Evolutionary conservation across 495 filamentous ascomycete genomes (phyloP), one percentile per base, ranked within the genome.

Genomic region (Hypoxylon rickii): DNA sequence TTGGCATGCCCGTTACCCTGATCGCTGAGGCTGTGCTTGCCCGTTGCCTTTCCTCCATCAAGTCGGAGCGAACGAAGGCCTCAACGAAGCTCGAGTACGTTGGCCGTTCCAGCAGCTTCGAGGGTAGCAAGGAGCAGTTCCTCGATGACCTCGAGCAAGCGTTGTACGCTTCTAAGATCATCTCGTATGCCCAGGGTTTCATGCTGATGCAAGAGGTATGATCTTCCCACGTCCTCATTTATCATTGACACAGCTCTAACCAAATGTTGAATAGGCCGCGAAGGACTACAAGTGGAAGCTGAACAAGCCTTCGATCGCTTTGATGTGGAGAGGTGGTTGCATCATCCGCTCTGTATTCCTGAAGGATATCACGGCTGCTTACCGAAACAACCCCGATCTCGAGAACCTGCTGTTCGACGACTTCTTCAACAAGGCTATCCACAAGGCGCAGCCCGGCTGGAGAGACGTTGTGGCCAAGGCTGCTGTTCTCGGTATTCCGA

Each of bases 261-360:
- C 11, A 29, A 43, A 41, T 22, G 8, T n/a, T 59, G 48, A 36
- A 45, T 52, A 81, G 91, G 93, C 94, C 63, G 94, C 92, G 72
- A 93, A 89, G 75, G 89, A 96, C 71, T 98, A 95, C 80, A 65
- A 71, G 51, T 98, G 94, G 94, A 97, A 97, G 85, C 86, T 98
- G 48, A 97, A 98, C 86, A 98, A 97, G 86, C 94, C 94, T 51
- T 96, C 96, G 57, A 98, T 98, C 70, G 94, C 94, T 58, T 86
- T 98, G 70, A 98, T 98, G 94, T 98, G 94, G 94, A 90, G 94
- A 73, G 94, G 94, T 77, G 94, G 94, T 54, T 98, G 94, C 86
- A 98, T 98, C 72, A 98, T 98, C 78, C 94, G 94, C 76, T 97
- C 95, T 58, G 94, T 98, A 71, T 98, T 98, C 90, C 79, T 98